Evolutionary conservation across 352 stramenopile species (phyloP).

Genomic region (Phytophthora constricta): DNA sequence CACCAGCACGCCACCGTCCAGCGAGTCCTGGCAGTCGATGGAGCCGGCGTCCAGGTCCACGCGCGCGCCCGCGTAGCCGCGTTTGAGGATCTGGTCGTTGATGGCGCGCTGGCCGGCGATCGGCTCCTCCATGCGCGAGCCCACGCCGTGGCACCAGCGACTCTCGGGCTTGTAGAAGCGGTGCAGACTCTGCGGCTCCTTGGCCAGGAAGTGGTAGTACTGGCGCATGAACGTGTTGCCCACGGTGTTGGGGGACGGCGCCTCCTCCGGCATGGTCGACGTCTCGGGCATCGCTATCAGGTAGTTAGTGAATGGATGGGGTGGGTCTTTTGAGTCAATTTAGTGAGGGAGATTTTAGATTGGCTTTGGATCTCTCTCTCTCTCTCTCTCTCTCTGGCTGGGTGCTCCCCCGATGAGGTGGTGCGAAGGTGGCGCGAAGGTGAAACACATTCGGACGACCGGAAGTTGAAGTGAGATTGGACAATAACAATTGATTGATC

Average conservation of each 20-base stretch:
- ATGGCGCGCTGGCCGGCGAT: conserved; percentile 82
- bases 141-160: conserved; percentile 78
- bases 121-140: conserved; percentile 83
- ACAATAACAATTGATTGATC: no score
- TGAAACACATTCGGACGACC: no score
- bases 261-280: conserved; percentile 41
- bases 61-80: conserved; percentile 75
- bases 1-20: conserved; percentile 77
- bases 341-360: conserved; percentile 45
- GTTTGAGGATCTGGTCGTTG: conserved; percentile 84
- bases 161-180: conserved; percentile 91
- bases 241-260: conserved; percentile 68
- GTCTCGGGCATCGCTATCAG: conserved; percentile 56
- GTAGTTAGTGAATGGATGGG: neutral
- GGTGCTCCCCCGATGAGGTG: neutral
- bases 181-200: conserved; percentile 84
- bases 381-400: no score
- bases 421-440: neutral
- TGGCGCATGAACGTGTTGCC: conserved; percentile 90
- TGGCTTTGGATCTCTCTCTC: conserved; percentile 33
- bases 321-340: neutral
- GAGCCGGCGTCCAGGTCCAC: conserved; percentile 85
- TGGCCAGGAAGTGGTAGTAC: conserved; percentile 90
- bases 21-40: conserved; percentile 86
- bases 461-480: no score